Conservation (phyloP, 306 rosid species). For the Malus asiatica region DNA sequence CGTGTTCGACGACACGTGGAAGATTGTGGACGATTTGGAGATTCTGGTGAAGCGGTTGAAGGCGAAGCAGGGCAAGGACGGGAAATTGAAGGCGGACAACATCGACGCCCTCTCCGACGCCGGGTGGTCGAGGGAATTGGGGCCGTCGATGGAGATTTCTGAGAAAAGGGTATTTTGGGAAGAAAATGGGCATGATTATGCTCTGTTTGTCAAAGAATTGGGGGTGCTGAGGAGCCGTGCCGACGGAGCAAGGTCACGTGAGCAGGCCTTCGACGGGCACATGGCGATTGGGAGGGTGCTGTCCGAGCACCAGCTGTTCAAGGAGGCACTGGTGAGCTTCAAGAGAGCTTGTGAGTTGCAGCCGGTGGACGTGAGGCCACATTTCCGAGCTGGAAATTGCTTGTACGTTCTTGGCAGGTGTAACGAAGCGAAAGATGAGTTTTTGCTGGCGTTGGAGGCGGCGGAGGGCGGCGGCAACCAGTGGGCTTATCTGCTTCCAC, state of each 20-base stretch:
- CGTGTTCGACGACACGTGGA: conserved; percentile 95
- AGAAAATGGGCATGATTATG: conserved; percentile 82
- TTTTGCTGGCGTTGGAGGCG: conserved; percentile 75
- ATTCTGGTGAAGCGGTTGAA: conserved; percentile 70
- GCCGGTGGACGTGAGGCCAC: conserved; percentile 93
- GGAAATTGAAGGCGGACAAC: conserved; percentile 73
- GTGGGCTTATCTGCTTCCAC: conserved; percentile 96
- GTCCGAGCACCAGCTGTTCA: conserved; percentile 84
- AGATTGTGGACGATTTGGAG: conserved; percentile 95
- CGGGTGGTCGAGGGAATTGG: conserved; percentile 94
- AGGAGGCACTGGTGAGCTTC: conserved; percentile 81
- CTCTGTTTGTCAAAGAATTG: conserved; percentile 65
- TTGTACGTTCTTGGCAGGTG: conserved; percentile 61
- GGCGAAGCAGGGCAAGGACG: conserved; percentile 75
- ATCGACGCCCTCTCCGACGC: conserved; percentile 86
- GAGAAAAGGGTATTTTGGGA: conserved; percentile 87
- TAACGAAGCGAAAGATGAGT: conserved; percentile 89
- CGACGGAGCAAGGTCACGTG: conserved; percentile 82
- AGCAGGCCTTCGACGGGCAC: conserved; percentile 95
- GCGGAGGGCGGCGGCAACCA: conserved; percentile 96
- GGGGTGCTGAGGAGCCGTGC: conserved; percentile 74
- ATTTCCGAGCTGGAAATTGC: conserved; percentile 93
- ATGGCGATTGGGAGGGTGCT: conserved; percentile 96
- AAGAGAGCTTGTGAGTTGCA: conserved; percentile 92
- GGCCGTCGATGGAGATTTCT: conserved; percentile 71